Conservation (phyloP, 192 early-diverging fungal species). For the Backusella psychrophila region DNA sequence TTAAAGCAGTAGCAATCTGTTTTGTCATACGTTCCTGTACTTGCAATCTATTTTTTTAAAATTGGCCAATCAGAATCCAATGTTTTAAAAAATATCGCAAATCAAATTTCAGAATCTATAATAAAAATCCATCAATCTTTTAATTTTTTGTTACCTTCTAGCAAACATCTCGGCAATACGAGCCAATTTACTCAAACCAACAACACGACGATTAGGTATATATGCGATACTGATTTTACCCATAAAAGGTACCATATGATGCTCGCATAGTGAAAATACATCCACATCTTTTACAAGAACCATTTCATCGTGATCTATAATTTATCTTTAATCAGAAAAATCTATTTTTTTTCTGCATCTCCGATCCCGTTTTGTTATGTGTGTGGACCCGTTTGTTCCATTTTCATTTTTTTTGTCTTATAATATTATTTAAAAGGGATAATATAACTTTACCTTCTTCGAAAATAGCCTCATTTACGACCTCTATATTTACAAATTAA, state of each 20-base stretch:
- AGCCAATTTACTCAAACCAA: slow-evolving; percentile 96
- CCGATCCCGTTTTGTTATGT: neutral
- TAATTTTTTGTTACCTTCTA: slow-evolving; percentile 42
- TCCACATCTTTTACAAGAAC: slow-evolving; percentile 98
- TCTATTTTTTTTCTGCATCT: neutral
- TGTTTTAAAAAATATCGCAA: neutral
- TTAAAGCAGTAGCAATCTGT: slow-evolving; percentile 89
- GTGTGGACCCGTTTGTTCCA: neutral
- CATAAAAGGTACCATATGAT: slow-evolving; percentile 97
- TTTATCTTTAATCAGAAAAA: slow-evolving; percentile 12
- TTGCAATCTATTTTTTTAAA: slow-evolving; percentile 62
- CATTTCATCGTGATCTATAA: slow-evolving; percentile 95
- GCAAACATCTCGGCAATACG: slow-evolving; percentile 98
- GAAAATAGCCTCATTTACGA: slow-evolving; percentile 95
- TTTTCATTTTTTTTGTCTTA: neutral
- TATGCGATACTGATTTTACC: slow-evolving; percentile 98
- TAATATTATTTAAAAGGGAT: neutral
- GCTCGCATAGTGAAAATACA: slow-evolving; percentile 96
- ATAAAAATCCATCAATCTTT: neutral
- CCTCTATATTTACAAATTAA: slow-evolving; percentile 42
- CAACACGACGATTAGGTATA: slow-evolving; percentile 91
- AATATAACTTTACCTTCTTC: slow-evolving; percentile 67
- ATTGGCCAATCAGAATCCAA: neutral
- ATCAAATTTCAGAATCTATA: neutral
- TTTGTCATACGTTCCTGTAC: slow-evolving; percentile 98